These are phyloP conservation scores for Leptographium wingfieldii DNA, from an alignment of 2,329 filamentous ascomycete species.

Conservation along the genomic window DNA sequence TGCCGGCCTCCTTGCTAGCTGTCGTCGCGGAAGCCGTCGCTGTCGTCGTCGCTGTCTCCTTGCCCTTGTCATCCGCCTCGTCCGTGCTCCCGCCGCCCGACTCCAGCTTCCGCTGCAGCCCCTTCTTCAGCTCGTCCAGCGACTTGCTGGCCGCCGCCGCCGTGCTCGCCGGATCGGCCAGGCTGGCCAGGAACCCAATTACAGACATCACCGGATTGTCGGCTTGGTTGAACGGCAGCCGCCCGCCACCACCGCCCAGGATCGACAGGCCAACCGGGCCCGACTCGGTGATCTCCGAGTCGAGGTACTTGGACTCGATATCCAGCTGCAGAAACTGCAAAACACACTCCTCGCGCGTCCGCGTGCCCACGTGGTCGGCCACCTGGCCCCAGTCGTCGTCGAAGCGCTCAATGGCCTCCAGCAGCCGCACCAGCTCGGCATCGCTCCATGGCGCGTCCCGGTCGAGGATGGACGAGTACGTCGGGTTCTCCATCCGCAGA, in stretches of 20 bases:
- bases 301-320: constrained; percentile 94
- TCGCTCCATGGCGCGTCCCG: constrained; percentile 85
- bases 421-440: constrained; percentile 72
- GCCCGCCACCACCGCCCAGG: constrained; percentile 62
- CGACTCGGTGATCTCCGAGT: constrained; percentile 51
- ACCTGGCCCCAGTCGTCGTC: constrained; percentile 95
- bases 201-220: constrained; percentile 97
- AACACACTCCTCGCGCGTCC: constrained; percentile 90
- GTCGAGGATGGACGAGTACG: constrained; percentile 65
- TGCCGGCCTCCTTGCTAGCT: constrained; percentile 30
- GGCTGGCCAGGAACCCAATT: constrained; percentile 81
- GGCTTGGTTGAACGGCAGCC: constrained; percentile 78
- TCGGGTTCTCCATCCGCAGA: constrained; percentile 78
- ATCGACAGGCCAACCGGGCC: constrained; percentile 47
- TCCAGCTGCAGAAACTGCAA: constrained; percentile 92
- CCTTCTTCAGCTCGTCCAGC: constrained; percentile 72
- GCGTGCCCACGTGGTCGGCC: constrained; percentile 79
- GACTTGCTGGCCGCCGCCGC: constrained; percentile 83
- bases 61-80: constrained; percentile 41
- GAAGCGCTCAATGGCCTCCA: constrained; percentile 84
- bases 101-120: constrained; percentile 67
- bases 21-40: neutral
- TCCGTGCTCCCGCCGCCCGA: constrained; percentile 22
- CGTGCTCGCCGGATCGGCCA: constrained; percentile 81
- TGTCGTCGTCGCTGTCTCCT: constrained; percentile 26